These are phyloP conservation scores for Eimeria zaria DNA, from an alignment of 169 alveolate species.

Conservation along the genomic window DNA sequence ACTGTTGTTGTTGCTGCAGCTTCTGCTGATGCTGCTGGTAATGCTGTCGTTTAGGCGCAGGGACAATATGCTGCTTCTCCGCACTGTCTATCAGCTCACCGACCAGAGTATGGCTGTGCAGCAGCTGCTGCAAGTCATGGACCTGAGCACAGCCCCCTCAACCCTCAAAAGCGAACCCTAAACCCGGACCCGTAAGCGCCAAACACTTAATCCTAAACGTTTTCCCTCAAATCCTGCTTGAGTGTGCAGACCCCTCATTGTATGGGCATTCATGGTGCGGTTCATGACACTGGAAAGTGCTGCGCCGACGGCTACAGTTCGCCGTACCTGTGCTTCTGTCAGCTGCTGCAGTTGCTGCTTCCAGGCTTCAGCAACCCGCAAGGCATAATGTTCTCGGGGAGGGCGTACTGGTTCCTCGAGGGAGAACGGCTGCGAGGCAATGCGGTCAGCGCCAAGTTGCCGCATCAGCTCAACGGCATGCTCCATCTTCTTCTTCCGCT, in stretches of 20 bases:
- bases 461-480: constrained; percentile 38
- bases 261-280: not conserved
- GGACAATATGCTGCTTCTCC: constrained; percentile 76
- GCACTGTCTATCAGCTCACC: constrained; percentile 79
- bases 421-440: not conserved
- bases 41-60: not conserved
- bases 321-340: not conserved
- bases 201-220: not conserved
- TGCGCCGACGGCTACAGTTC: not conserved
- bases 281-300: not conserved
- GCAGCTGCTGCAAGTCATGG: constrained; percentile 41
- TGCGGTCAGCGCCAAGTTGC: constrained; percentile 52
- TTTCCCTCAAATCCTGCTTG: not conserved
- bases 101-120: constrained; percentile 74
- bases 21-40: not conserved
- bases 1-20: not conserved
- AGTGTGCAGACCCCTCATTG: not conserved
- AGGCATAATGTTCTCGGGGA: constrained; percentile 24
- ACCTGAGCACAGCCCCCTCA: constrained; percentile 65
- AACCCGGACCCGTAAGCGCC: not conserved
- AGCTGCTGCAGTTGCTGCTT: constrained; percentile 33
- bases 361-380: constrained; percentile 66
- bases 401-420: not conserved
- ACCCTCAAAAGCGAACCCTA: not conserved
- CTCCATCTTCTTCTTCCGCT: not conserved